Evolutionary conservation across 1,284 basidiomycete genomes (phyloP), one percentile per base, ranked within the genome.

Genomic region (Peniophora sp.): DNA sequence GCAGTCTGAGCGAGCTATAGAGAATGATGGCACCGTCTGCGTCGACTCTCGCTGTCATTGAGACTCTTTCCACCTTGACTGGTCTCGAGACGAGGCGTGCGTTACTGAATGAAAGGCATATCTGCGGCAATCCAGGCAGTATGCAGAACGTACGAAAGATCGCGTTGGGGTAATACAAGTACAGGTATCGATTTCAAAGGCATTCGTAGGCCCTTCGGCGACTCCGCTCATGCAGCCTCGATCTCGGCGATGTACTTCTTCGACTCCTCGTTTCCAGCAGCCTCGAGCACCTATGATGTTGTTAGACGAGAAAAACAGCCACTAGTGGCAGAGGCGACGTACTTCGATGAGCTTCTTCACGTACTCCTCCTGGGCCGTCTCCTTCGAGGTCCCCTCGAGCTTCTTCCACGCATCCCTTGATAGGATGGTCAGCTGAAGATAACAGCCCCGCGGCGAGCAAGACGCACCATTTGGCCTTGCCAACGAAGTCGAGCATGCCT

Each of bases 321-420:
- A 14, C 37, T 23, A 41, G 44, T 15, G 48, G 45, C 43, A 43
- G 47, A 37, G n/a, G 36, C 39, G 24, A 69, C 81, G 60, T 57
- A 89, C 92, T 70, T 75, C 70, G 57, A 85, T 59, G 57, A 96
- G 75, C 57, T 81, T 79, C 51, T 79, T 75, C 53, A 94, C 87
- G 61, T 95, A 96, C 61, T 78, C 73, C 48, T 67, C 64, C 68
- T 76, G 69, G 14, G 90, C 89, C 0, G 83, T 83, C 61, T 91
- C 88, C 67, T 79, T 77, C 49, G 79, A 74, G 36, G 69, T 78
- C 32, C 85, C 91, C 68, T 92, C 77, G 55, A 88, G 75, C n/a
- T 62, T 64, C 44, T 83, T 78, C 90, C 92, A 95, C n/a, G 92
- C 92, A 64, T 91, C 83, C 90, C 89, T 88, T 58, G 22, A 48